Conservation (phyloP, 495 filamentous ascomycete genomes). For the Penicillium riverlandense region DNA sequence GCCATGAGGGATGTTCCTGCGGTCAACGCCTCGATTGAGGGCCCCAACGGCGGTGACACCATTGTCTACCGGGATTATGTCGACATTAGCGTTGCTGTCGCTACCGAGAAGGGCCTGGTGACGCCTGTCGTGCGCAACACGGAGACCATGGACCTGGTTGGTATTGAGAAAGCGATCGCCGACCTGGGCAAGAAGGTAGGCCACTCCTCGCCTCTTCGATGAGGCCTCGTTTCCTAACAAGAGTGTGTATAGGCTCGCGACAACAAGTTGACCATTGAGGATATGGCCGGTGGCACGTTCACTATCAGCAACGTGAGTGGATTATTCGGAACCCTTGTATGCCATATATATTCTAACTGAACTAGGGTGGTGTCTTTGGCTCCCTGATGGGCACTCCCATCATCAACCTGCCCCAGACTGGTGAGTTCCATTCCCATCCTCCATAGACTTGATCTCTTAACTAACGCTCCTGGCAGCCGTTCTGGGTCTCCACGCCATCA, state of each 20-base stretch:
- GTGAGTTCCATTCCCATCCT: slow-evolving; percentile 20
- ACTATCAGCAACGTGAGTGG: slow-evolving; percentile 85
- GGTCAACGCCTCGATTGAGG: slow-evolving; percentile 98
- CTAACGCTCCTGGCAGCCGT: slow-evolving; percentile 49
- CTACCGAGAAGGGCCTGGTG: slow-evolving; percentile 94
- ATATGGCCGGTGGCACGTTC: slow-evolving; percentile 98
- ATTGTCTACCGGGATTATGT: slow-evolving; percentile 98
- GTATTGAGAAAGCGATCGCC: slow-evolving; percentile 86
- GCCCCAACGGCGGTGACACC: slow-evolving; percentile 88
- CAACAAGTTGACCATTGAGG: slow-evolving; percentile 95
- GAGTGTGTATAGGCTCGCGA: slow-evolving; percentile 63
- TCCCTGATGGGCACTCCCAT: slow-evolving; percentile 98
- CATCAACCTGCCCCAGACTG: slow-evolving; percentile 92
- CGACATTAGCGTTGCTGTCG: slow-evolving; percentile 94
- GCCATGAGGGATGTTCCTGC: slow-evolving; percentile 92
- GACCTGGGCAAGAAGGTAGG: slow-evolving; percentile 88
- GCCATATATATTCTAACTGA: slow-evolving; percentile 12
- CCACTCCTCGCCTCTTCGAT: not conserved
- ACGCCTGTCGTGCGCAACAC: slow-evolving; percentile 95
- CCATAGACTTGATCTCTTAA: slow-evolving; percentile 14
- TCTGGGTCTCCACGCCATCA: slow-evolving; percentile 94
- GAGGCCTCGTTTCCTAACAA: not conserved
- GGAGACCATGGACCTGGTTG: slow-evolving; percentile 78
- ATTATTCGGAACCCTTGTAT: not conserved
- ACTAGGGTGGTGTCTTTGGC: slow-evolving; percentile 62